A percentile compares a stretch with the other conserved stretches of the same genome.
These are phyloP conservation scores for Rhododendron vialii DNA, from an alignment of 148 eudicot genomes.

Conservation along the genomic window DNA sequence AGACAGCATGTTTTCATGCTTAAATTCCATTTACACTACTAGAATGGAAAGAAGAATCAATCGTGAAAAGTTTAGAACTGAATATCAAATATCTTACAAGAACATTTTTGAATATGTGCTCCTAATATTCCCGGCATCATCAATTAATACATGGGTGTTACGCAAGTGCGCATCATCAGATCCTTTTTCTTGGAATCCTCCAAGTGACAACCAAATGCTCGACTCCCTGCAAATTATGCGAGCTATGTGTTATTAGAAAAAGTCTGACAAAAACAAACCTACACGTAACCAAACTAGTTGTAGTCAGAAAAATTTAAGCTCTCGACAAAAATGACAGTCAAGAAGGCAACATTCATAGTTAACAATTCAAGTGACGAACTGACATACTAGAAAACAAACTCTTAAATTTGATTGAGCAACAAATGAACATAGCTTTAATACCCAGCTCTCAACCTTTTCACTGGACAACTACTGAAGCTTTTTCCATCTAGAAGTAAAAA, in stretches of 20 bases:
- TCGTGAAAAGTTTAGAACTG: constrained; percentile 5
- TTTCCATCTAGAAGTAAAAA: constrained; percentile 3
- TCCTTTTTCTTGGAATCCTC: constrained; percentile 91
- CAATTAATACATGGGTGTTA: constrained; percentile 84
- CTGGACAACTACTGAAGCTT: neutral
- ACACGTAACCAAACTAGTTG: neutral
- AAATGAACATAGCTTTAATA: neutral
- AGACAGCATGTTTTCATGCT: neutral
- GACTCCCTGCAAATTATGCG: constrained; percentile 58
- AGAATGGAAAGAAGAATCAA: neutral
- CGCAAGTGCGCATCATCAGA: constrained; percentile 78
- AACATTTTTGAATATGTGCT: constrained; percentile 78
- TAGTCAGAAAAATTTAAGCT: neutral
- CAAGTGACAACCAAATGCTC: constrained; percentile 85
- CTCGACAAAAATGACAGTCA: neutral
- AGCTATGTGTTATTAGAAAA: constrained; percentile 1
- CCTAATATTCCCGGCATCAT: constrained; percentile 66
- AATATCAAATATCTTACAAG: constrained; percentile 48
- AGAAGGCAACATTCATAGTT: neutral
- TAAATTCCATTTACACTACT: neutral
- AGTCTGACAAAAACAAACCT: neutral
- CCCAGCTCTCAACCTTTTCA: neutral
- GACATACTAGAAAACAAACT: neutral
- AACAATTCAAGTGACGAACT: neutral
- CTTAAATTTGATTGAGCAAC: neutral